These are phyloP conservation scores for Rubia tinctorum DNA, from an alignment of 305 asterid species.

Conservation along the genomic window DNA sequence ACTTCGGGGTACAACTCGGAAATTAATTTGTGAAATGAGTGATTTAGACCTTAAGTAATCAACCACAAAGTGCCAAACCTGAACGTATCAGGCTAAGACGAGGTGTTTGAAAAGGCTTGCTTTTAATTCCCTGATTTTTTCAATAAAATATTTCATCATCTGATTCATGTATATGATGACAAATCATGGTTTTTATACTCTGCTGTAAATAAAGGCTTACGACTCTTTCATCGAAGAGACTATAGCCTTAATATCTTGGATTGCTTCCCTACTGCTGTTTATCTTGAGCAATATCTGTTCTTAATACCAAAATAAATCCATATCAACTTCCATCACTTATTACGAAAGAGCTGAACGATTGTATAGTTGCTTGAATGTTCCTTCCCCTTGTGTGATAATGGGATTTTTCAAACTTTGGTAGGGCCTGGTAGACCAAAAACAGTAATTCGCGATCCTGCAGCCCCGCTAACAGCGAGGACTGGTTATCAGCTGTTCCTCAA, in stretches of 20 bases:
- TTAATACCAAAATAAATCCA: too few relatives aligned
- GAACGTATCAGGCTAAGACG: too few relatives aligned
- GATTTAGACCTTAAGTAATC: neutral
- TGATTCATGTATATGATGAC: too few relatives aligned
- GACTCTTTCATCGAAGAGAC: neutral
- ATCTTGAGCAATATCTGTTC: neutral
- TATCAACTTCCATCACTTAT: neutral
- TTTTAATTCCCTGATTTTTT: neutral
- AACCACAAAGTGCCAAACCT: too few relatives aligned
- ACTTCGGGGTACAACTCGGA: neutral
- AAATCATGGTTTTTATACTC: too few relatives aligned
- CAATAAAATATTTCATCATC: too few relatives aligned
- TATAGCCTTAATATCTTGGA: conserved; percentile 3
- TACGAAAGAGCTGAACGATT: neutral
- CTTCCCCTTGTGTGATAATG: conserved; percentile 4
- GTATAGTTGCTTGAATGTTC: neutral
- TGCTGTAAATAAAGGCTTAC: neutral
- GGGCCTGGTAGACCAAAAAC: conserved; percentile 32
- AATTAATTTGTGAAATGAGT: neutral
- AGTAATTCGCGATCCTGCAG: conserved; percentile 21
- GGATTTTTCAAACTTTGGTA: conserved; percentile 20
- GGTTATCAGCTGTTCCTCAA: conserved; percentile 58
- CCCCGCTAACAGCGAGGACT: conserved; percentile 51
- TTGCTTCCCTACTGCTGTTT: neutral
- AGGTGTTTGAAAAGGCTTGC: neutral